A percentile compares a stretch with the other conserved stretches of the same genome.
phyloP scores from a whole-genome alignment of 2,329 filamentous ascomycete species.

The Tolypocladium album region DNA sequence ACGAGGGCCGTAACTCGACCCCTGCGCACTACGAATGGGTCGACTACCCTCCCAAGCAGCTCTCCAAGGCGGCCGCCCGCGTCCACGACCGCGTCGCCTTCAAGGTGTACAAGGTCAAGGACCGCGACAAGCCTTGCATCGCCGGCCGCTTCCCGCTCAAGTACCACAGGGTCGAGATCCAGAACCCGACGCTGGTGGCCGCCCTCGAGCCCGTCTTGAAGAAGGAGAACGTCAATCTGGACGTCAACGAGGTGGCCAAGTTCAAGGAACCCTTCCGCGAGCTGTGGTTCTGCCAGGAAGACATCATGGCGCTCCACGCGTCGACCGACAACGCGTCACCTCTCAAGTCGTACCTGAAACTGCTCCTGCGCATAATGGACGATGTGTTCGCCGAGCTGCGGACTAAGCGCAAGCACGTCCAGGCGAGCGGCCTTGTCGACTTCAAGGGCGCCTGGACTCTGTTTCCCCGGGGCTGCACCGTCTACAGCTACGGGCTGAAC shows the following conservation, averaged over 20 bases:
- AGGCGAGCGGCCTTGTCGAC: slow-evolving; percentile 25
- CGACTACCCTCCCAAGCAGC: slow-evolving; percentile 29
- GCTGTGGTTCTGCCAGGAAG: slow-evolving; percentile 33
- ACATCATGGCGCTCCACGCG: slow-evolving; percentile 22
- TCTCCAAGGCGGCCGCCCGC: slow-evolving; percentile 24
- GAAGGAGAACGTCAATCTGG: slow-evolving; percentile 27
- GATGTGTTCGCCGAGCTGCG: slow-evolving; percentile 31
- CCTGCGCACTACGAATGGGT: slow-evolving; percentile 22
- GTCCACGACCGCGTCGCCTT: slow-evolving; percentile 30
- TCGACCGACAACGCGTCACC: slow-evolving; percentile 12
- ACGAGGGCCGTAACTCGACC: slow-evolving; percentile 21
- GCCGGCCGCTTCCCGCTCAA: slow-evolving; percentile 26
- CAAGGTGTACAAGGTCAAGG: slow-evolving; percentile 35
- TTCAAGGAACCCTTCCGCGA: slow-evolving; percentile 29
- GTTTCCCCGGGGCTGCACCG: slow-evolving; percentile 26
- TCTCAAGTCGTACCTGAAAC: slow-evolving; percentile 25
- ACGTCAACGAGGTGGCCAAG: slow-evolving; percentile 21
- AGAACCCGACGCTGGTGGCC: slow-evolving; percentile 29
- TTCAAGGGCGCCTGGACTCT: slow-evolving; percentile 33
- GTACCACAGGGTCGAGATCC: slow-evolving; percentile 28
- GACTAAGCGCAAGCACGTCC: slow-evolving; percentile 23
- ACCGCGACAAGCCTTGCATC: slow-evolving; percentile 27
- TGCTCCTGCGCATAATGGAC: slow-evolving; percentile 28
- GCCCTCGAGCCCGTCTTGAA: slow-evolving; percentile 31
- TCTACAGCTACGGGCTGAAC: slow-evolving; percentile 27